Evolutionary conservation across 495 filamentous ascomycete genomes (phyloP).

Genomic region (Penicillium alfredii): DNA sequence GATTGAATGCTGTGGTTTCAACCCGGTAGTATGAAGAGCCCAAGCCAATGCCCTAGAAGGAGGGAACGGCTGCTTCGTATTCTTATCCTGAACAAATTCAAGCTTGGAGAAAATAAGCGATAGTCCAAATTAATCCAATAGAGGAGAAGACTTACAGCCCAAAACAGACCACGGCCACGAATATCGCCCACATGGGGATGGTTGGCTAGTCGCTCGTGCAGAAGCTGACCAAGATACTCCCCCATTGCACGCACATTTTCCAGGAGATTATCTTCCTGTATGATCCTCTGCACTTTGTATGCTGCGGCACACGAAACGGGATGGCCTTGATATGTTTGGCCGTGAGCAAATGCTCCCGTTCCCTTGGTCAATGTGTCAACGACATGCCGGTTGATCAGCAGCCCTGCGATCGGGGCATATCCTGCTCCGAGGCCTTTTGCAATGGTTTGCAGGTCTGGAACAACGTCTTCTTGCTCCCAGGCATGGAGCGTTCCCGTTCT

Average conservation of each 20-base stretch:
- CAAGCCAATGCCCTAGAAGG: constrained; percentile 27
- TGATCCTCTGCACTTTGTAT: constrained; percentile 41
- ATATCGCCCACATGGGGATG: constrained; percentile 48
- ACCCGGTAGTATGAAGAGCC: constrained; percentile 46
- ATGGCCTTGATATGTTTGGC: constrained; percentile 51
- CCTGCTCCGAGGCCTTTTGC: constrained; percentile 59
- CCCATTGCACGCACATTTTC: constrained; percentile 43
- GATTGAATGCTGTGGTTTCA: constrained; percentile 50
- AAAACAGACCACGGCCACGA: constrained; percentile 47
- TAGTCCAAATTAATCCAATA: background rate
- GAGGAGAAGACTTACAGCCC: constrained; percentile 35
- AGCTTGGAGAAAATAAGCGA: constrained; percentile 26
- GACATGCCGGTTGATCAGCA: constrained; percentile 48
- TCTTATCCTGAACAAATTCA: constrained; percentile 51
- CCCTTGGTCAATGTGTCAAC: constrained; percentile 46
- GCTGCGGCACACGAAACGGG: constrained; percentile 45
- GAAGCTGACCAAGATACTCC: constrained; percentile 28
- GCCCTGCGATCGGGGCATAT: constrained; percentile 51
- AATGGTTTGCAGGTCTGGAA: constrained; percentile 55
- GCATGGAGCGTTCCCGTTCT: constrained; percentile 56
- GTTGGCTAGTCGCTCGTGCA: constrained; percentile 31
- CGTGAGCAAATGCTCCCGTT: constrained; percentile 42
- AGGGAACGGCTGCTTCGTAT: constrained; percentile 47
- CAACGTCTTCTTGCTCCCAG: constrained; percentile 54
- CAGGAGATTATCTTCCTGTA: constrained; percentile 38